Conservation (phyloP, 2,329 filamentous ascomycete species). For the Westerdykella aurantiaca region DNA sequence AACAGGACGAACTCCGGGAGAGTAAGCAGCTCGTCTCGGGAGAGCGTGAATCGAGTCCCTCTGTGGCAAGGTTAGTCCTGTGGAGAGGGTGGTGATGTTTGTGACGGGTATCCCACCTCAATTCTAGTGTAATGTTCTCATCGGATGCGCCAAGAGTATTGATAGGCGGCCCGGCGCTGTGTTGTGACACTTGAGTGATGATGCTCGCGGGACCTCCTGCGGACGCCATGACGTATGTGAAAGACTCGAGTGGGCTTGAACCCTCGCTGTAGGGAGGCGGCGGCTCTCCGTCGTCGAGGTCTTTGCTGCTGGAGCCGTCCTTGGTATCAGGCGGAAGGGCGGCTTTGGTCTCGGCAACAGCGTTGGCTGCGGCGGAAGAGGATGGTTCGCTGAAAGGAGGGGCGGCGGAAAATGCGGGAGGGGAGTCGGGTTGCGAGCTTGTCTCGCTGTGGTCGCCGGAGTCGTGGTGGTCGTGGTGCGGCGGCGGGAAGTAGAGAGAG, state of each 20-base stretch:
- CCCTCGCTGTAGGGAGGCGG: slow-evolving; percentile 96
- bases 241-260: slow-evolving; percentile 82
- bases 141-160: slow-evolving; percentile 85
- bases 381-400: slow-evolving; percentile 48
- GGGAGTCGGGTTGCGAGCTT: slow-evolving; percentile 28
- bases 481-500: slow-evolving; percentile 54
- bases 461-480: slow-evolving; percentile 45
- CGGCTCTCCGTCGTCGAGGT: slow-evolving; percentile 74
- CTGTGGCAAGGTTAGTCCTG: slow-evolving; percentile 43
- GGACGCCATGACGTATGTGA: slow-evolving; percentile 96
- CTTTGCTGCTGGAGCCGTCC: slow-evolving; percentile 65
- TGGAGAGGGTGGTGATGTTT: slow-evolving; percentile 12
- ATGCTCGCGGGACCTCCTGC: slow-evolving; percentile 97
- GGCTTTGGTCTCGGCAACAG: slow-evolving; percentile 70
- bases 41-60: slow-evolving; percentile 88
- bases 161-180: slow-evolving; percentile 68
- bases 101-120: slow-evolving; percentile 58
- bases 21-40: slow-evolving; percentile 88
- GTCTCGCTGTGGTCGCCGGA: slow-evolving; percentile 30
- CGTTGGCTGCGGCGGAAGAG: slow-evolving; percentile 41
- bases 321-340: slow-evolving; percentile 79
- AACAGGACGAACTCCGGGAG: slow-evolving; percentile 94
- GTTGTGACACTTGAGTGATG: slow-evolving; percentile 96
- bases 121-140: slow-evolving; percentile 90
- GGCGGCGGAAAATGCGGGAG: slow-evolving; percentile 49